A percentile compares a stretch with the other conserved stretches of the same genome.
These are phyloP conservation scores for Polychaeton citri DNA, from an alignment of 2,329 filamentous ascomycete genomes.

Conservation along the genomic window DNA sequence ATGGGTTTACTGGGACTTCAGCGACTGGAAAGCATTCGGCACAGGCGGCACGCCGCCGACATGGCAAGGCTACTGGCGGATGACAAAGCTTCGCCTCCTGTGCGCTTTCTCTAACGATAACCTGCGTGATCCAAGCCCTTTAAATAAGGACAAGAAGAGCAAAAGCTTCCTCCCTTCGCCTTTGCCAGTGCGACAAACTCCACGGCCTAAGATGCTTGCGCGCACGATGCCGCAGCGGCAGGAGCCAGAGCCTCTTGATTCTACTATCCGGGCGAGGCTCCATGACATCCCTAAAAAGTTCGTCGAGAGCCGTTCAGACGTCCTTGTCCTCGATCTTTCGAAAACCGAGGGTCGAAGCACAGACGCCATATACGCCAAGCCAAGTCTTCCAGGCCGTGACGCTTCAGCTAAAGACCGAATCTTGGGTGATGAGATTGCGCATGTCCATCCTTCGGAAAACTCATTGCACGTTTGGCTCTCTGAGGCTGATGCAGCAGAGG, in stretches of 20 bases:
- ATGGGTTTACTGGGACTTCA: slow-evolving; percentile 7
- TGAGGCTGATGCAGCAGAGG: slow-evolving; percentile 6
- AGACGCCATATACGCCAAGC: slow-evolving; percentile 8
- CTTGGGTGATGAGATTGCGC: slow-evolving; percentile 8
- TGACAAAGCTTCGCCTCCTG: slow-evolving; percentile 7
- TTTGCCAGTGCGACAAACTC: slow-evolving; percentile 3
- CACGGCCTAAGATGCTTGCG: slow-evolving; percentile 3
- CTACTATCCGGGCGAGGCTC: slow-evolving; percentile 1
- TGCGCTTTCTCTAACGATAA: slow-evolving; percentile 5
- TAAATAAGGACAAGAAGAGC: slow-evolving; percentile 1
- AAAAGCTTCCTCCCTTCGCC: not conserved
- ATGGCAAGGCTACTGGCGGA: slow-evolving; percentile 5
- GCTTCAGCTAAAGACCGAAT: slow-evolving; percentile 3
- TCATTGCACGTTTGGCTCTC: slow-evolving; percentile 9
- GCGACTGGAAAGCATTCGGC: slow-evolving; percentile 6
- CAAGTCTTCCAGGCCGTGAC: not conserved
- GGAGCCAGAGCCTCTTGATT: slow-evolving; percentile 4
- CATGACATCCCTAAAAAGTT: slow-evolving; percentile 5
- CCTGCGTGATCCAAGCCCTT: slow-evolving; percentile 3
- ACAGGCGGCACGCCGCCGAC: slow-evolving; percentile 8
- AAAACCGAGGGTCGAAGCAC: slow-evolving; percentile 6
- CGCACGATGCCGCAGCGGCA: slow-evolving; percentile 8
- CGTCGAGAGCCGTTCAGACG: slow-evolving; percentile 1
- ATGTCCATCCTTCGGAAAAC: slow-evolving; percentile 8
- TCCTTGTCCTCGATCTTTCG: slow-evolving; percentile 5